Percentiles rank a stretch among this genome's conserved stretches.
Conservation (phyloP, 202 grass and related monocot genomes). For the Sporobolus alterniflorus region DNA sequence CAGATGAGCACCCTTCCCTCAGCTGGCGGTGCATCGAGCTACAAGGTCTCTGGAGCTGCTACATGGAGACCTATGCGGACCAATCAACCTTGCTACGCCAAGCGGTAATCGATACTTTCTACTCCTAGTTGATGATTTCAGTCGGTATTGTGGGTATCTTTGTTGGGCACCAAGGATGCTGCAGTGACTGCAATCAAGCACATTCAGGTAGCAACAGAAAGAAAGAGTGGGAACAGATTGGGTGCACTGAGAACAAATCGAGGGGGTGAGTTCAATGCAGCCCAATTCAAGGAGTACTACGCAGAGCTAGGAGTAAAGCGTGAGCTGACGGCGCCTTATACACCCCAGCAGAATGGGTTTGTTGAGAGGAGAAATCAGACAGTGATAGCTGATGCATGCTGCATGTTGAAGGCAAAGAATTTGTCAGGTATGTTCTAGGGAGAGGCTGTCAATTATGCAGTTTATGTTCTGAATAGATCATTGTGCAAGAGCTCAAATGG, state of each 20-base stretch:
- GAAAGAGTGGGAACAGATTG: not conserved
- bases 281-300: not conserved
- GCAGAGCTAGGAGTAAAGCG: too few species aligned
- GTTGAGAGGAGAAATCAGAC: too few species aligned
- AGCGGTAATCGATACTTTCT: too few species aligned
- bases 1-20: not conserved
- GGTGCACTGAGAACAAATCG: not conserved
- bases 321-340: not conserved
- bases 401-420: too few species aligned
- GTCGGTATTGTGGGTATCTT: not conserved
- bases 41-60: not conserved
- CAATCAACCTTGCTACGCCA: too few species aligned
- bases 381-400: too few species aligned
- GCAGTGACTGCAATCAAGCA: not conserved
- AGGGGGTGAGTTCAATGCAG: not conserved
- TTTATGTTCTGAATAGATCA: too few species aligned
- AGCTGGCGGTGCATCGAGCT: too few species aligned
- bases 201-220: not conserved
- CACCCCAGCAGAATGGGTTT: too few species aligned
- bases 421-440: too few species aligned
- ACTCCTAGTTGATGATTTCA: not conserved
- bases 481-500: too few species aligned
- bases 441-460: too few species aligned
- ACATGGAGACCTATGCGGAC: not conserved
- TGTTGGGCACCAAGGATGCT: not conserved